Evolutionary conservation across 169 alveolate species (phyloP), one percentile per base, ranked within the genome.

Genomic region (Eimeria maxima): DNA sequence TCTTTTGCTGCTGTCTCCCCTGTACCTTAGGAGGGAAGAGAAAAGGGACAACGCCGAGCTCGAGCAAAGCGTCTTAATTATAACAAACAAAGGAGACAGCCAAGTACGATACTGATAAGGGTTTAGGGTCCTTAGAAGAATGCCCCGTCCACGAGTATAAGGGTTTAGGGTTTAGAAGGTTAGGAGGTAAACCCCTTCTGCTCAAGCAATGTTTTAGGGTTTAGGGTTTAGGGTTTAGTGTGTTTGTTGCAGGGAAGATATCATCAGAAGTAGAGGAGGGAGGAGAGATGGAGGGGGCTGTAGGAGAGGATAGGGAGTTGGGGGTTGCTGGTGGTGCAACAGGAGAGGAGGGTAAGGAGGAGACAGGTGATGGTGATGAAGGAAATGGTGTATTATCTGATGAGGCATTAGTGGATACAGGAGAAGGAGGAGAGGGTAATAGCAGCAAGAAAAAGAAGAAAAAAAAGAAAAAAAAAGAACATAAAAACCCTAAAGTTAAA

Each of bases 401-500:
- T 5, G 57, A 50, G 57, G 11, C 57, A 50, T 5, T 11, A 50
- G 57, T 11, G 11, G 57, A 50, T 7, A 11, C 18, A 50, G 57
- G 11, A 50, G 57, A 5, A 50, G 88, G 42, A 45, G 88, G 88
- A 10, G 86, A 67, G 71, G 86, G 63, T 6, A 83, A 44, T 14
- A 50, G 57, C 57, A 50, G n/a, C n/a, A n/a, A n/a, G n/a, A 27
- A 50, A 1, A 33, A 47, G n/a, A 44, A 67, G 1, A 22, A 90
- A 11, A 14, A 71, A 57, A 44, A 50, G 13, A 65, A 67, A 29
- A 63, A 88, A 44, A 73, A 73, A 42, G 24, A 90, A 20, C 57
- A 29, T 4, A 71, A 47, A 5, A 60, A 29, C 29, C 95, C 95
- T 14, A 69, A 71, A 20, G 78, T 90, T n/a, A 90, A 90, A 69